A percentile compares a stretch with the other conserved stretches of the same genome.
phyloP scores from a whole-genome alignment of 164 flowering plant species.

The Buxus sempervirens region DNA sequence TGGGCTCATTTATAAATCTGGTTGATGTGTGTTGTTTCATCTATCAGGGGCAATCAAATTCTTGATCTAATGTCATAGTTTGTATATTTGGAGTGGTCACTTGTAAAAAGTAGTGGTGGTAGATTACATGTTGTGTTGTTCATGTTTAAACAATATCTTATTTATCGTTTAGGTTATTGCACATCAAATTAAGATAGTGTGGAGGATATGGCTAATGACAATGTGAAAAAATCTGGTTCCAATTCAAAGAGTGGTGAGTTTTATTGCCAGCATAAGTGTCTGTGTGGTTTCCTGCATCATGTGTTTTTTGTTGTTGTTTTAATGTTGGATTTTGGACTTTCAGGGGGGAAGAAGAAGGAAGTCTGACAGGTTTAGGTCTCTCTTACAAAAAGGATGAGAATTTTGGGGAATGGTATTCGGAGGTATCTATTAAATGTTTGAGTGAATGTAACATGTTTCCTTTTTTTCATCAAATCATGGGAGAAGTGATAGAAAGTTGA shows the following conservation, averaged over 20 bases:
- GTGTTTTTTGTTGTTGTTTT: background rate
- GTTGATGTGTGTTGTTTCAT: background rate
- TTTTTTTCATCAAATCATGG: background rate
- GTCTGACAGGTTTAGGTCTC: constrained; percentile 92
- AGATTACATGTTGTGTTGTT: background rate
- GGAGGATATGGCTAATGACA: constrained; percentile 15
- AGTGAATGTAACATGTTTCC: background rate
- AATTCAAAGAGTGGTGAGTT: background rate
- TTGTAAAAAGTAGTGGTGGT: background rate
- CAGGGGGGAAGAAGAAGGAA: constrained; percentile 54
- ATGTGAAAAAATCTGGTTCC: constrained; percentile 9
- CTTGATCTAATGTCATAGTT: background rate
- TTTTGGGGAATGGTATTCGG: constrained; percentile 98
- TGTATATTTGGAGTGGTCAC: too few species aligned
- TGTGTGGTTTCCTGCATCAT: background rate
- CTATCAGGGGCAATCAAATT: background rate
- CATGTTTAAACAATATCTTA: background rate
- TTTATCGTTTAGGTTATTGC: background rate
- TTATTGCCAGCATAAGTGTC: too few species aligned
- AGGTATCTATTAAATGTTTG: constrained; percentile 41
- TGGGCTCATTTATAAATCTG: background rate
- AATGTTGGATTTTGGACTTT: background rate
- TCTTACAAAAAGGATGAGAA: constrained; percentile 79
- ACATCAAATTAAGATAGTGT: background rate
- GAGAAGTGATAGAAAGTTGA: background rate